phyloP scores from a whole-genome alignment of 345 rosid species.

The Syzygium aqueum region DNA sequence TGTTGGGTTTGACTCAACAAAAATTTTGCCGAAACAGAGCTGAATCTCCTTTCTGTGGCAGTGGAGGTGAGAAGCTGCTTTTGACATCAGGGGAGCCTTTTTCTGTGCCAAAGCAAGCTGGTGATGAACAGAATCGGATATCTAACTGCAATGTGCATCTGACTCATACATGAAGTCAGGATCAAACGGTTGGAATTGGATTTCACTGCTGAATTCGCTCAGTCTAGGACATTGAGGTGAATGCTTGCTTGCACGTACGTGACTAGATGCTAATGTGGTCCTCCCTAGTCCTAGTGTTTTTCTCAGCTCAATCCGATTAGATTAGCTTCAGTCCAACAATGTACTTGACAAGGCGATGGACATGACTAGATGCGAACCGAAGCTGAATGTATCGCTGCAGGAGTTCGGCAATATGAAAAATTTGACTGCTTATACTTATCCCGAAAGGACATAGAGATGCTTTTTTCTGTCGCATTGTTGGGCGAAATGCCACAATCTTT shows the following conservation, averaged over 20 bases:
- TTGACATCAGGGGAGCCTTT: not conserved
- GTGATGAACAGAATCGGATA: not conserved
- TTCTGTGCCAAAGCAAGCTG: not conserved
- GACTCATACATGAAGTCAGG: not conserved
- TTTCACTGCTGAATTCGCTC: not conserved
- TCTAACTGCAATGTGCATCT: not conserved
- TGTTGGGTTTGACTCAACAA: not conserved
- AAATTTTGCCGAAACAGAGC: not conserved
- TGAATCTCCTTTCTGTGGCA: not conserved
- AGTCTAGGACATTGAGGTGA: not conserved
- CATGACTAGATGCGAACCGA: too few species aligned
- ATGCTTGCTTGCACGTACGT: not conserved
- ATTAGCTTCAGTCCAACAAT: not conserved
- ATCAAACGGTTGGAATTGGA: not conserved
- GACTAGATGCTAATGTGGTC: not conserved
- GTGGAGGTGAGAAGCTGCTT: not conserved
- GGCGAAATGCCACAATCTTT: not conserved
- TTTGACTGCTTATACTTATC: not conserved
- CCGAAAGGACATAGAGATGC: not conserved
- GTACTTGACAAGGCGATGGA: too few species aligned
- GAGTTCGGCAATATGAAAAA: not conserved
- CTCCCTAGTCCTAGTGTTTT: not conserved
- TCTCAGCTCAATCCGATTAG: not conserved
- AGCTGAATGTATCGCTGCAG: not conserved
- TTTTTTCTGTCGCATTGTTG: not conserved